Evolutionary conservation across 257 asterid species (phyloP), one percentile per base, ranked within the genome.

Genomic region (Rubia yunnanensis): DNA sequence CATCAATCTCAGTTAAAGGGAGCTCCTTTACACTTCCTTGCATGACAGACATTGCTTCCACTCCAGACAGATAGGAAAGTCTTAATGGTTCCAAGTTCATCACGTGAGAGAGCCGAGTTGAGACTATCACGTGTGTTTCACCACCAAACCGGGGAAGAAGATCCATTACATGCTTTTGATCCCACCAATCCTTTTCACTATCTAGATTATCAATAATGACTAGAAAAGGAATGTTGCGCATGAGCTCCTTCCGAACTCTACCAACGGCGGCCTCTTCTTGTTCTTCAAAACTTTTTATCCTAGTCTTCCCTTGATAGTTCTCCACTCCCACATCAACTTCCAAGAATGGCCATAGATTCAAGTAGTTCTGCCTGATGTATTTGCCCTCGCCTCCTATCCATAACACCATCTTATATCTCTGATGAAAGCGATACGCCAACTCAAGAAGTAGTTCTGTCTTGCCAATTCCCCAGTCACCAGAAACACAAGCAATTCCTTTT

Each of bases 131-230:
- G 64, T 90, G 99, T 0, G 99, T 79, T 81, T 86, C 97, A 24
- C 96, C 97, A 0, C 97, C 96, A 63, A 86, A 94, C 50, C 95
- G 87, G 67, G 95, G 99, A 11, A 94, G 84, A 35, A 94, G 81
- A 72, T 94, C 97, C 96, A 94, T 90, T 50, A 94, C 73, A 15
- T 82, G 90, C 79, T 81, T 94, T 70, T 81, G 89, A 55, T 88
- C 97, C 99, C 99, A 94, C 97, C 97, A 94, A 57, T 94, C 97
- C 75, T 90, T 94, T 76, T 94, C 99, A 10, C 71, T 86, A 84
- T 94, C 99, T 79, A 94, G 73, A 66, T 88, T 86, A 80, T 90
- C 96, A 27, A 90, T 90, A 50, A 87, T 68, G 24, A 90, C 79
- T 58, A 90, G 63, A 79, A 84, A 90, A 0, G 97, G 96, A 22